phyloP scores from a whole-genome alignment of 768 basidiomycete species.

The Tricholoma bakamatsutake region DNA sequence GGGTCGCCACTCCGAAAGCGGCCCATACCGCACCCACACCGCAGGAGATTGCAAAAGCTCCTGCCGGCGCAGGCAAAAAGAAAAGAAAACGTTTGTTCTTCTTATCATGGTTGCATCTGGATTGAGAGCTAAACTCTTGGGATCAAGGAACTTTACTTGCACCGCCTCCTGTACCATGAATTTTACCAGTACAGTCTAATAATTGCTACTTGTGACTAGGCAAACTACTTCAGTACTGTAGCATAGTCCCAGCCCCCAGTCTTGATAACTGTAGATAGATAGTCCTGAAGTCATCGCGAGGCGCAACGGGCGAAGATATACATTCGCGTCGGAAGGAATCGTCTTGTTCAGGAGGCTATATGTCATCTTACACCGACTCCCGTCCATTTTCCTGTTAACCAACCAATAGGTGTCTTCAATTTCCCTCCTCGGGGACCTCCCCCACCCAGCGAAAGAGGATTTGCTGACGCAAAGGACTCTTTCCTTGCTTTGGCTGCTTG shows the following conservation, averaged over 20 bases:
- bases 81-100: slow-evolving; percentile 65
- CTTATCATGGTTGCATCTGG: neutral
- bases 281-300: neutral
- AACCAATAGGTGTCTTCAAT: slow-evolving; percentile 68
- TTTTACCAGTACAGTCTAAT: too few species aligned
- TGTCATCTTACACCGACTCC: slow-evolving; percentile 51
- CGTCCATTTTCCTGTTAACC: slow-evolving; percentile 71
- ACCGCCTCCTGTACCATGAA: too few species aligned
- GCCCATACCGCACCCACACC: slow-evolving; percentile 26
- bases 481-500: slow-evolving; percentile 65
- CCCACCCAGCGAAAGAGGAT: slow-evolving; percentile 69
- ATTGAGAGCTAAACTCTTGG: slow-evolving; percentile 3
- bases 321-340: neutral
- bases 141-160: slow-evolving; percentile 33
- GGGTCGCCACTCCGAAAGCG: slow-evolving; percentile 26
- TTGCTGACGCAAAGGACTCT: slow-evolving; percentile 75
- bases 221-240: neutral
- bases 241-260: neutral
- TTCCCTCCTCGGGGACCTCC: slow-evolving; percentile 52
- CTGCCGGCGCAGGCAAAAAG: slow-evolving; percentile 55
- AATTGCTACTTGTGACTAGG: neutral
- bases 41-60: slow-evolving; percentile 45
- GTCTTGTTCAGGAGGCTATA: neutral
- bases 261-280: neutral
- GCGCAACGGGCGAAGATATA: neutral